These are phyloP conservation scores for Saccharomycopsis fermentans DNA, from an alignment of 805 yeast genomes.

Conservation along the genomic window DNA sequence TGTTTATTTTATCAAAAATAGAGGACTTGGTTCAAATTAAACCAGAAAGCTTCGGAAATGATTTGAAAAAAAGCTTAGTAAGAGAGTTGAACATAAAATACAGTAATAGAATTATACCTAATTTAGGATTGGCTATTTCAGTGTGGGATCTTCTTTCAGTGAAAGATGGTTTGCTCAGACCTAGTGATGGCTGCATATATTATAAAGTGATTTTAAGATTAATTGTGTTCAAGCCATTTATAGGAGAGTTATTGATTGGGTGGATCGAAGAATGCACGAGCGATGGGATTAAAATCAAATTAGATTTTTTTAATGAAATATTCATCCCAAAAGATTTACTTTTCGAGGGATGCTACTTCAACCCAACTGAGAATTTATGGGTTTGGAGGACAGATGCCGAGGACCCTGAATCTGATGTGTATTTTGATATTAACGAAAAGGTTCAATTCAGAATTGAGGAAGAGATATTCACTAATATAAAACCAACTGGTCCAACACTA, in stretches of 20 bases:
- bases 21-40: conserved; percentile 82
- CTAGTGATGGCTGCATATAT: conserved; percentile 89
- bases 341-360: conserved; percentile 65
- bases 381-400: conserved; percentile 74
- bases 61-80: conserved; percentile 60
- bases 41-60: conserved; percentile 70
- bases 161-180: conserved; percentile 81
- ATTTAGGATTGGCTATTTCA: conserved; percentile 74
- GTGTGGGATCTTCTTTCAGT: conserved; percentile 76
- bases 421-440: conserved; percentile 82
- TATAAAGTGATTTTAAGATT: conserved; percentile 66
- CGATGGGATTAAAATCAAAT: conserved; percentile 73
- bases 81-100: conserved; percentile 78
- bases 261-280: conserved; percentile 84
- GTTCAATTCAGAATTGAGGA: conserved; percentile 87
- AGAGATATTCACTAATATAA: conserved; percentile 73
- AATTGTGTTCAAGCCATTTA: conserved; percentile 84
- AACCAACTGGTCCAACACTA: conserved; percentile 62
- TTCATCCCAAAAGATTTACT: conserved; percentile 76
- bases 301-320: conserved; percentile 87
- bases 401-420: conserved; percentile 65
- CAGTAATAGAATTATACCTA: conserved; percentile 75
- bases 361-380: conserved; percentile 84
- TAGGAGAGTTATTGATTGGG: conserved; percentile 87
- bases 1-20: conserved; percentile 79